Evolutionary conservation across 805 yeast genomes (phyloP).

Genomic region (Priceomyces carsonii): DNA sequence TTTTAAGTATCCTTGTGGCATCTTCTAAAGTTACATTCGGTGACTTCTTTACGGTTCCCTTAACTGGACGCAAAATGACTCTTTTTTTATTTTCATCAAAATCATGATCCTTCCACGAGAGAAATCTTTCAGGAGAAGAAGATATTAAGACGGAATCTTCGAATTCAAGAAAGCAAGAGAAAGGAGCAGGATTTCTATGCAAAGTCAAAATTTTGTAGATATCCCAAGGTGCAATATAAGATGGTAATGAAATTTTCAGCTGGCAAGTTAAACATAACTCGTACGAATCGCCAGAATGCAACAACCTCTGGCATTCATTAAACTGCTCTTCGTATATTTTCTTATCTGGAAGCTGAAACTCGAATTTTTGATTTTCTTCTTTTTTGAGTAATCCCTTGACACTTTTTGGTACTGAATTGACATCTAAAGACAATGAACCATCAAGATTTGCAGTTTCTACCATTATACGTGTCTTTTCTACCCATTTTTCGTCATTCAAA

Average conservation of each 20-base stretch:
- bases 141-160: slow-evolving; percentile 67
- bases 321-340: slow-evolving; percentile 57
- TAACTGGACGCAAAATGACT: slow-evolving; percentile 90
- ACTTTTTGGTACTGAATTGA: slow-evolving; percentile 21
- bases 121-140: slow-evolving; percentile 92
- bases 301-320: slow-evolving; percentile 60
- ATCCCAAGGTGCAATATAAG: slow-evolving; percentile 64
- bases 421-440: slow-evolving; percentile 13
- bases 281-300: slow-evolving; percentile 85
- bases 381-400: slow-evolving; percentile 24
- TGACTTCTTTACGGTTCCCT: slow-evolving; percentile 85
- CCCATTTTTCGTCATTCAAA: slow-evolving; percentile 39
- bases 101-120: slow-evolving; percentile 64
- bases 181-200: slow-evolving; percentile 85
- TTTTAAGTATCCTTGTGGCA: slow-evolving; percentile 66
- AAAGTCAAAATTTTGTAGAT: slow-evolving; percentile 70
- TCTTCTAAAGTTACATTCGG: slow-evolving; percentile 50
- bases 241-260: slow-evolving; percentile 58
- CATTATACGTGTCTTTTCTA: slow-evolving; percentile 16
- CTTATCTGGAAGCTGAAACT: slow-evolving; percentile 51
- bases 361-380: slow-evolving; percentile 26
- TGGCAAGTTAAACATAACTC: slow-evolving; percentile 88
- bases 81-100: slow-evolving; percentile 22
- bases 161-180: slow-evolving; percentile 77
- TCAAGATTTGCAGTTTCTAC: slow-evolving; percentile 10